Base-by-base conservation (phyloP, 768 basidiomycete genomes). In the Trametes gibbosa region DNA sequence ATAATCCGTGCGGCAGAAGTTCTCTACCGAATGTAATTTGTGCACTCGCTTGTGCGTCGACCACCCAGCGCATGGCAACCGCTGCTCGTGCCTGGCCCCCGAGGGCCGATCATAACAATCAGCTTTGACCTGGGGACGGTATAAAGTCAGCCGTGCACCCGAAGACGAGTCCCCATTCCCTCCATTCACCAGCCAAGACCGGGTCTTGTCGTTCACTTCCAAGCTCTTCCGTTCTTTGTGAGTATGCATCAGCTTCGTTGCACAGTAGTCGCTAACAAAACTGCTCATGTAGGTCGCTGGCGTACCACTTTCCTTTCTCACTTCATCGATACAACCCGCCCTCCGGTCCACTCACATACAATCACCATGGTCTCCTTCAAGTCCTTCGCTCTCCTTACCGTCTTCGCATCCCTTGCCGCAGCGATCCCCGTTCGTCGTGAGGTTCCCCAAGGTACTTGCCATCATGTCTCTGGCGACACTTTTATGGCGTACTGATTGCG, bases 371-470 rank as follows among this genome's bases (percentile, higher is more conserved):
- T 77, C 65, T 73, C 69, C 59, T 67, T 67, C 66, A 75, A 74
- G 62, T 62, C 72, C 49, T 66, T 74, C 50, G 65, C 72, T 14
- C 60, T 78, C 39, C 68, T 74, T 39, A 66, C 80, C 62, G 66
- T 75, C 50, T 71, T 63, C 58, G 59, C 79, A 54, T 70, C 73
- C 52, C 64, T 68, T 54, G 64, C 69, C 27, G 65, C 73, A 12
- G 76, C 80, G 45, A 68, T 75, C 23, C 82, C 83, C 21, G 72
- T 81, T 51, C 77, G 76, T 62, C 81, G 84, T 62, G 84, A 86
- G 70, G 85, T 86, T 27, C 84, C 85, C 23, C 84, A 87, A 76
- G 84, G 84, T 84, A 66, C n/a, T 24, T 32, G 37, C 24, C 21
- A 17, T 8, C 9, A 23, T 5, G 29, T 3, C 10, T 51, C 37